Base-by-base conservation (phyloP, 2,329 filamentous ascomycete genomes). In the Penicillium verrucosum region DNA sequence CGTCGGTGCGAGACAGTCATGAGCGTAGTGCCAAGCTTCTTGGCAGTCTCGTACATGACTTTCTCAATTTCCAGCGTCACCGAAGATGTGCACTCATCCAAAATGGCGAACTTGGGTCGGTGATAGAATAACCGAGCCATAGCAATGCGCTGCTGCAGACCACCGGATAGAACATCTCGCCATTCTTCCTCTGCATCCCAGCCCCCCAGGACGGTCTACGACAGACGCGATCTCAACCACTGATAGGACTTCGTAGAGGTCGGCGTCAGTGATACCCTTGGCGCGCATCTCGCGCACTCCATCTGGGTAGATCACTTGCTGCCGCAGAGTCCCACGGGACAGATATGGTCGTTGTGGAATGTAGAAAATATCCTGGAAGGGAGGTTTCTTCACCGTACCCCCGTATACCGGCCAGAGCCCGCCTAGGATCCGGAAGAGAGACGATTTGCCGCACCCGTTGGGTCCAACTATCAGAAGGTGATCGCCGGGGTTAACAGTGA, bases 341-440 rank as follows among this genome's bases (percentile, higher is more conserved):
- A 99, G 83, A 70, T 99, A 99, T 0, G 94, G 94, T 1, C 94
- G 86, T 70, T 99, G 94, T 0, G 94, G 94, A 62, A 99, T 95
- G 77, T 99, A 99, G 77, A 97, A 99, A 70, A 99, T 97, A 71
- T 94, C 89, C 64, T 90, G 86, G 68, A 93, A 94, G 1, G 89
- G 87, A 1, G 94, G 94, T 73, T 97, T 97, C 68, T 90, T 83
- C 21, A 99, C 94, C 1, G 85, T 91, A 50, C 94, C 94, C 62
- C 94, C 93, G 74, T 99, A 99, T 12, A 97, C 94, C 16, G 94
- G 94, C 94, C 94, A 99, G 3, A 99, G 81, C 0, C 94, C 94
- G 59, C 94, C 94, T 1, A 99, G 84, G 65, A 99, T 99, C 37
- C 94, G 87, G 83, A 99, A 99, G 3, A 99, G 82, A 16, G 89